Evolutionary conservation across 805 yeast species (phyloP), one percentile per base, ranked within the genome.

Genomic region (Ogataea parapolymorpha): DNA sequence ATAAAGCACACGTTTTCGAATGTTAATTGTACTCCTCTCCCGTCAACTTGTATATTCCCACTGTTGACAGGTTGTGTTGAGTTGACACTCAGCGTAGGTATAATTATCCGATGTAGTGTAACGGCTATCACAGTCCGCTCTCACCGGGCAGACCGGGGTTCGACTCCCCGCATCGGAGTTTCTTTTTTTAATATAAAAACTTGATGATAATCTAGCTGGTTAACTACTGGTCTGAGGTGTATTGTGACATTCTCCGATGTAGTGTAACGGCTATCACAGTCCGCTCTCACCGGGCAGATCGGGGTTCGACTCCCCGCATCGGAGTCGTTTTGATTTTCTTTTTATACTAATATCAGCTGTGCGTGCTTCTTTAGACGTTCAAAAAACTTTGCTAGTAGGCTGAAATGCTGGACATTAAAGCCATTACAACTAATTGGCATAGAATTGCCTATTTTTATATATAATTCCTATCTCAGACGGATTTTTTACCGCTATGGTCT

Each of bases 301-400:
- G 62, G 67, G 67, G 67, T 63, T 63, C 67, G 62, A 63, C 61
- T 63, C 67, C 67, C 66, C 61, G 66, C 59, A 61, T 59, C 65
- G 65, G 65, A 62, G 63, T n/a, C 35, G 31, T 40, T 44, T 23
- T 35, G 44, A 37, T 41, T 45, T 25, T 18, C 20, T 18, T 18
- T 18, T 18, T 3, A 15, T 18, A 6, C 7, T 18, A 18, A 5
- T 18, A 18, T 18, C 20, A 18, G 7, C 2, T 18, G 3, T 18
- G 20, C 6, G 3, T 18, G 7, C 20, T 18, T 6, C 20, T 4
- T 17, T 17, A 18, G 4, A 18, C 6, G 20, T 6, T 18, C 20
- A 6, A 18, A 6, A 5, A 18, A 18, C 7, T 18, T 18, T 18
- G 20, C 7, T 6, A 18, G 4, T 18, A 18, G 3, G 20, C 20